phyloP scores from a whole-genome alignment of 371 early-diverging fungal genomes.

The Apophysomyces trapeziformis region DNA sequence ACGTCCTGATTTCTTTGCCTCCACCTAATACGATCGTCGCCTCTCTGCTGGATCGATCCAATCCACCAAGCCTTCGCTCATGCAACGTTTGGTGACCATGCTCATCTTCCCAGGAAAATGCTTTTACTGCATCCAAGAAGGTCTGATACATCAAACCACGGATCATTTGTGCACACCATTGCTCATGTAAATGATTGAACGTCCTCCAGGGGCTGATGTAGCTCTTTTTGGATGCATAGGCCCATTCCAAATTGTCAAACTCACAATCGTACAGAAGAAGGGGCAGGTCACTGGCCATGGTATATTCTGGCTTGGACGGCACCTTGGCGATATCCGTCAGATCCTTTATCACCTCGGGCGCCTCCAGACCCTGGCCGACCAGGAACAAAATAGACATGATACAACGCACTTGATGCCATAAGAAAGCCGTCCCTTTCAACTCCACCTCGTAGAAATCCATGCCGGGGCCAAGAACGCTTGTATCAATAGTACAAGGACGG shows the following conservation, averaged over 20 bases:
- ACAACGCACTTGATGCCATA: slow-evolving; percentile 98
- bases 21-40: slow-evolving; percentile 39
- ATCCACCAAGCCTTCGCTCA: slow-evolving; percentile 4
- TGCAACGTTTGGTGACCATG: slow-evolving; percentile 11
- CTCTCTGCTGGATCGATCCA: slow-evolving; percentile 18
- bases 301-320: slow-evolving; percentile 45
- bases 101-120: slow-evolving; percentile 8
- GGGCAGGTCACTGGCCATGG: slow-evolving; percentile 84
- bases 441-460: slow-evolving; percentile 68
- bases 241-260: slow-evolving; percentile 68
- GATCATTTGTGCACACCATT: slow-evolving; percentile 58
- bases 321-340: slow-evolving; percentile 42
- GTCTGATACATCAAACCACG: slow-evolving; percentile 41
- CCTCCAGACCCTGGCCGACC: slow-evolving; percentile 68
- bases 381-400: slow-evolving; percentile 92
- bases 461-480: slow-evolving; percentile 21
- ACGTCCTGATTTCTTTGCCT: slow-evolving; percentile 31
- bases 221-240: slow-evolving; percentile 32
- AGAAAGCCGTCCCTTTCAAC: slow-evolving; percentile 84
- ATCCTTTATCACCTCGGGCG: slow-evolving; percentile 41
- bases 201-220: slow-evolving; percentile 24
- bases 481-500: slow-evolving; percentile 40
- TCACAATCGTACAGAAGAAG: slow-evolving; percentile 88
- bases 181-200: slow-evolving; percentile 52
- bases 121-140: slow-evolving; percentile 11